Evolutionary conservation across 768 basidiomycete genomes (phyloP), one percentile per base, ranked within the genome.

Genomic region (Trametes punicea): DNA sequence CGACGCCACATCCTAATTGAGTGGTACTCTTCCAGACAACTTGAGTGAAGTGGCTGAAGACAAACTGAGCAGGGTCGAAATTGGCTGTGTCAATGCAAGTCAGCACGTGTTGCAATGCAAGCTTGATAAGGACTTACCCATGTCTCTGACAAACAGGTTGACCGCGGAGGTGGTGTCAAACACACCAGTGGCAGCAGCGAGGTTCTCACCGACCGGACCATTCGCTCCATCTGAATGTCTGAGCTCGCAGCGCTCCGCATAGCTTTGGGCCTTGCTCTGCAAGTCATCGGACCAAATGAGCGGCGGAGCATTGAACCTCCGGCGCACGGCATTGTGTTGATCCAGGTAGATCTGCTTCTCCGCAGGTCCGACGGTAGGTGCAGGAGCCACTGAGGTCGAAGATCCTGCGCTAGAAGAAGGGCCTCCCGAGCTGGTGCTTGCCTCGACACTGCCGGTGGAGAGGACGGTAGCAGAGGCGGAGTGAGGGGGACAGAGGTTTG

Each of bases 151-250:
- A 59, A 87, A 86, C 55, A 75, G 72, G 3, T 59, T 58, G 33
- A 86, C 65, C 11, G 80, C 87, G 1, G 65, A 40, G 2, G 65
- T 27, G 51, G 85, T 79, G 38, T 62, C 68, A 66, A 77, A 87
- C 11, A 50, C 51, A 6, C 81, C 84, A 10, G 84, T 83, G 6
- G 86, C 87, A 47, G 85, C 87, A 44, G 84, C 84, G 58, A 90
- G 70, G 64, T 90, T 89, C 71, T 89, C 87, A 62, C 87, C 88
- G 57, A 76, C 79, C 1, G 74, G 72, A 2, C 87, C 87, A 36
- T 88, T 75, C 10, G 75, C 70, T 27, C 87, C 87, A 21, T 77
- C 77, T 13, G 86, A 85, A 66, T 93, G 90, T 57, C 79, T 20
- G 66, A 86, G 87, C 4, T 75, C 63, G 67, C 91, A 93, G 13